These are phyloP conservation scores for Microcyclosporella mali DNA, from an alignment of 2,329 filamentous ascomycete genomes.

Conservation along the genomic window DNA sequence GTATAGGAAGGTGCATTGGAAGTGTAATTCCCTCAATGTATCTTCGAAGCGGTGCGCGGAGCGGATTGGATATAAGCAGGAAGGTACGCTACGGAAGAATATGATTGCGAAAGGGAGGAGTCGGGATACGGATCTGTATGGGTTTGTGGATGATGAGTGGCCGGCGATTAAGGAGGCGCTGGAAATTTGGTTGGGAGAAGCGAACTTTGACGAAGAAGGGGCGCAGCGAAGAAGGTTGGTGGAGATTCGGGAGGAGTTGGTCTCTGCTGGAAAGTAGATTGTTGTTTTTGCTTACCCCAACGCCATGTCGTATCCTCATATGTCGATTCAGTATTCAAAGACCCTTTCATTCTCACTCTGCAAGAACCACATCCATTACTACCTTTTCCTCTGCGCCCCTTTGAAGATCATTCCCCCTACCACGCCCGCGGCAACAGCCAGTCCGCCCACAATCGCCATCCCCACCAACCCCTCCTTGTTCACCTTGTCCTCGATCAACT, in stretches of 20 bases:
- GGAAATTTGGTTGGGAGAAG: constrained; percentile 49
- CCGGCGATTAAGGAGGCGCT: constrained; percentile 41
- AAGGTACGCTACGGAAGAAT: constrained; percentile 58
- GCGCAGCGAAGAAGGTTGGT: constrained; percentile 46
- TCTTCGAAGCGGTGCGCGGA: constrained; percentile 50
- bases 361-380: neutral
- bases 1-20: constrained; percentile 59
- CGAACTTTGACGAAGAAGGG: constrained; percentile 53
- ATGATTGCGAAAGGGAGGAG: constrained; percentile 52
- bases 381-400: constrained; percentile 47
- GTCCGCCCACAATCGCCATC: constrained; percentile 87
- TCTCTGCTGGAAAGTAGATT: neutral
- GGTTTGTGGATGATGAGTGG: constrained; percentile 57
- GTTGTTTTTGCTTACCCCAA: neutral
- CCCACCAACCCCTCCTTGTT: constrained; percentile 90
- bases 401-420: constrained; percentile 81
- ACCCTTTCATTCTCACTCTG: neutral
- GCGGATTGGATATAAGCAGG: constrained; percentile 53
- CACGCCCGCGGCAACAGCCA: constrained; percentile 88
- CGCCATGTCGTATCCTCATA: neutral
- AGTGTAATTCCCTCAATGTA: constrained; percentile 53
- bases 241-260: constrained; percentile 24
- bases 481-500: constrained; percentile 92
- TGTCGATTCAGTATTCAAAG: neutral
- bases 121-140: constrained; percentile 57